These are phyloP conservation scores for Malus sieversii DNA, from an alignment of 306 rosid species.

Conservation along the genomic window DNA sequence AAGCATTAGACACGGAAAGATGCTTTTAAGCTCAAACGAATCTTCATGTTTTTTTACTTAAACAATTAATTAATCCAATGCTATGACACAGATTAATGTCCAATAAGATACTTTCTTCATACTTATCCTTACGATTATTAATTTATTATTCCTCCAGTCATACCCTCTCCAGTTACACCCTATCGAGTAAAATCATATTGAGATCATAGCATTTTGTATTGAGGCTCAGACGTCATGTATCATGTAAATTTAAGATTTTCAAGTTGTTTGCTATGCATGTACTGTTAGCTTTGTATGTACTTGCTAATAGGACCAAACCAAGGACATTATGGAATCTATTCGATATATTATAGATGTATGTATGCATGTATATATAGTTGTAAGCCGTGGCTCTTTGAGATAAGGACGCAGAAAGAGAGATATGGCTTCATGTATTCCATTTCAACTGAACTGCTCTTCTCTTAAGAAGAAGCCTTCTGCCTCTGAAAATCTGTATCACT, in stretches of 20 bases:
- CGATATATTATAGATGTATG: background rate
- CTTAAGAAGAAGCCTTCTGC: conserved; percentile 22
- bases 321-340: background rate
- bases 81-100: background rate
- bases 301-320: background rate
- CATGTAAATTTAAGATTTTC: background rate
- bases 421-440: background rate
- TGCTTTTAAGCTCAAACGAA: background rate
- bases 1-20: background rate
- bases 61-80: background rate
- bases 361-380: background rate
- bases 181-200: background rate
- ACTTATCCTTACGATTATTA: too few relatives aligned
- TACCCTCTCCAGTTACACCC: too few relatives aligned
- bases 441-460: background rate
- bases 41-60: background rate
- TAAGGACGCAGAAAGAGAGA: background rate
- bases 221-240: background rate
- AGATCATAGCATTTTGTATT: background rate
- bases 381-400: background rate
- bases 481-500: conserved; percentile 3
- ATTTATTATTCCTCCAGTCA: too few relatives aligned
- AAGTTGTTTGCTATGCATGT: too few relatives aligned
- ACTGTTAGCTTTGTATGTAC: background rate
- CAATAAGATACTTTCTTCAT: background rate